Base-by-base conservation (phyloP, 73 alveolate genomes). In the Paramecium caudatum region DNA sequence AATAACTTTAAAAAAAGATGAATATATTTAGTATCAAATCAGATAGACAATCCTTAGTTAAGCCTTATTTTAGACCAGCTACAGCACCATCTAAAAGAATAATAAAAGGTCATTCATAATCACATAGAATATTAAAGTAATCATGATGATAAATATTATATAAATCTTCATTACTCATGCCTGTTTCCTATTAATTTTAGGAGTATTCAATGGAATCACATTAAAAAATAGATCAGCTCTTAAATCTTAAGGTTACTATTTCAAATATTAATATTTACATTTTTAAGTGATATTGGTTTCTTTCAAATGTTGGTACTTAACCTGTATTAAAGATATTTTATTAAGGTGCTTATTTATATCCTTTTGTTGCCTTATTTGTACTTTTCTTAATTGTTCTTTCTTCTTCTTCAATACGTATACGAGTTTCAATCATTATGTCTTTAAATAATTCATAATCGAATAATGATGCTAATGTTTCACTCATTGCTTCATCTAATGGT, bases 391-490 rank as follows among this genome's bases (percentile, higher is more conserved):
- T 74, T 39, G 88, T 74, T 25, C 62, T 36, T 23, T 74, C 88
- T 25, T 74, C 88, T 21, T 74, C 88, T 74, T 41, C 62, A 23
- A 74, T 68, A 39, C 88, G 17, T 4, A 74, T 74, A 39, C 47
- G 36, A 5, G 88, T 74, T 74, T 74, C 88, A 36, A 74, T 41
- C 88, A 74, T 74, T 1, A 74, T 74, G 27, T 74, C 88, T 74
- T 74, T 74, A 74, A 74, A 74, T 23, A 74, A 74, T 0, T 74
- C 88, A 74, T 41, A 74, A 39, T 74, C 88, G 32, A 37, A 27
- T 45, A 74, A 37, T 74, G 88, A 74, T 2, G 62, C 43, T 39
- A 74, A 43, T 15, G 88, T 45, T 74, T 74, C 88, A 23, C 16
- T 45, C 43, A 74, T 74, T n/a, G 39, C 39, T n/a, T 74, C 88